Base-by-base conservation (phyloP, 225 moss, liverwort and hornwort species). In the Bryoerythrophyllum caledonicum region DNA sequence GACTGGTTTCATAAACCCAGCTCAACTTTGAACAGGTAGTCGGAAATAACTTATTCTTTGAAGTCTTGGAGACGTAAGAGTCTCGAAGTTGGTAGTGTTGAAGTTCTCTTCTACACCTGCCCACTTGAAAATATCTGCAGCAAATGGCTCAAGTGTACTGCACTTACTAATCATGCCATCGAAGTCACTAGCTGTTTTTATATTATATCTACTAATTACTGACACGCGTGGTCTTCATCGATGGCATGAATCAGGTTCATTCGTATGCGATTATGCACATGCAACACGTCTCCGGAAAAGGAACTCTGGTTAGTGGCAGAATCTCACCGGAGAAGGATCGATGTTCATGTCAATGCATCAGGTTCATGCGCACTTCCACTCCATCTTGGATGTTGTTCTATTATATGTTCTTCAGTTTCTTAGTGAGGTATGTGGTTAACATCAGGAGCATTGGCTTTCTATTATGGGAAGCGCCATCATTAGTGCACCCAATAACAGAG, bases 1-100 rank as follows among this genome's bases (percentile, higher is more conserved):
- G 82, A 82, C 68, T 61, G 16, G 43, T 64, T 56, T 60, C 73
- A 60, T 69, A 80, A 70, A 73, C 78, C 82, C 68, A 74, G 80
- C 41, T 84, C 74, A 27, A 8, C 51, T 80, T 72, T 66, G 76
- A 77, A 26, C 80, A 79, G 71, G 86, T 86, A 17, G 80, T 62
- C 52, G 41, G 21, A 55, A 51, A 46, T 32, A 43, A 16, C 63
- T 14, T 53, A 71, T 28, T 16, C 37, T 41, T 63, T 63, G 43
- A 15, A 70, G 54, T 63, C 55, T 52, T 70, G 70, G 8, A 38
- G n/a, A 24, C 3, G 49, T 49, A 35, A 19, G 32, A 60, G 38
- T 71, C 43, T 43, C 57, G 69, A 6, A 35, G 15, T 63, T 63
- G 44, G 43, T 20, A 48, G 63, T 15, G 20, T 35, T 44, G 55